These are phyloP conservation scores for Phytophthora ramorum DNA, from an alignment of 352 stramenopile genomes.

Conservation along the genomic window DNA sequence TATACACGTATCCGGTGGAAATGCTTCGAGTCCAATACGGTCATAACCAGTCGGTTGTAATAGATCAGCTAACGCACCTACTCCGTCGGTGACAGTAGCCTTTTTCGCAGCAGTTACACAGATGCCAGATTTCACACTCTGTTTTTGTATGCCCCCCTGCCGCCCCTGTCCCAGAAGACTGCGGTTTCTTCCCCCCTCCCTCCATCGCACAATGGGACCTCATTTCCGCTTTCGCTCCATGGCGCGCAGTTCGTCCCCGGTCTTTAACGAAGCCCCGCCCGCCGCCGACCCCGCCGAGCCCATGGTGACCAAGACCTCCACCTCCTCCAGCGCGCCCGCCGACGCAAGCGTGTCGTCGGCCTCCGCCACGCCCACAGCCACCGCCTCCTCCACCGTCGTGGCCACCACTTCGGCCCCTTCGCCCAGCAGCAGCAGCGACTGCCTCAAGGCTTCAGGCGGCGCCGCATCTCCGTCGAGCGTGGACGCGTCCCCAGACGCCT, in stretches of 20 bases:
- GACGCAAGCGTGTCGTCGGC: conserved; percentile 42
- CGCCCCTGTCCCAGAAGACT: conserved; percentile 42
- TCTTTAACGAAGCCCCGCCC: conserved; percentile 65
- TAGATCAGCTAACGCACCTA: background rate
- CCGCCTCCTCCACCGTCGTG: conserved; percentile 37
- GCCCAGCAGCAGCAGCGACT: conserved; percentile 32
- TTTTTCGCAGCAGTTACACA: conserved; percentile 43
- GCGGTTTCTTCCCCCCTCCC: conserved; percentile 40
- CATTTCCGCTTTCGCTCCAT: conserved; percentile 57
- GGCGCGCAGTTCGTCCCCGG: conserved; percentile 64
- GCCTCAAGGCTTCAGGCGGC: conserved; percentile 23
- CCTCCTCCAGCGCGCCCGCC: conserved; percentile 30
- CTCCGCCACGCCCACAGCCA: conserved; percentile 34
- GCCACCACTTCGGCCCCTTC: conserved; percentile 22
- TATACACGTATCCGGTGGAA: background rate
- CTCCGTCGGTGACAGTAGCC: background rate
- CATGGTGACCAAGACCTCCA: conserved; percentile 50
- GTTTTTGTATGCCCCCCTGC: conserved; percentile 36
- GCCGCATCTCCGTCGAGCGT: conserved; percentile 27
- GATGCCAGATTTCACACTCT: conserved; percentile 30
- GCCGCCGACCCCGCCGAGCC: conserved; percentile 29
- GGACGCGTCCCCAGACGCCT: conserved; percentile 17
- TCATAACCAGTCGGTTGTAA: background rate
- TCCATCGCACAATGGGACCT: conserved; percentile 29
- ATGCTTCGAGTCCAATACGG: too few relatives aligned